Evolutionary conservation across 2,329 filamentous ascomycete species (phyloP), one percentile per base, ranked within the genome.

Genomic region (Lecanoromycetidae sp.): DNA sequence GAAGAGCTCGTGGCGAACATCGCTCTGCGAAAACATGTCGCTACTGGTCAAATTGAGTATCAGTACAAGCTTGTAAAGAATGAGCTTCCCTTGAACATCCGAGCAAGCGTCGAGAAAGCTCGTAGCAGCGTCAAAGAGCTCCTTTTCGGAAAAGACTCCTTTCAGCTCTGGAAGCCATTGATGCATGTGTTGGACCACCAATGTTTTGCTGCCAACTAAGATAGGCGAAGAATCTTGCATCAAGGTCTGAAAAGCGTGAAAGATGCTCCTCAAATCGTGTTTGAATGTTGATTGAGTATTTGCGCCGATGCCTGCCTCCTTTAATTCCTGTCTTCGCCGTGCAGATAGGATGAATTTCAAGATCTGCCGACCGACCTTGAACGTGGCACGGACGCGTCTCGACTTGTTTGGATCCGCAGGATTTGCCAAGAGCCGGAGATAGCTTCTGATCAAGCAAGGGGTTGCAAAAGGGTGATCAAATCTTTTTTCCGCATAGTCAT

Each of bases 381-480:
- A 87, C 0, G 91, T 90, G 15, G 90, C 84, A 44, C 90, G 80
- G 42, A 98, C 71, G 57, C 86, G 87, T 34, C 88, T 77, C 13
- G 90, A 86, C 17, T 79, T 85, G 53, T 91, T 82, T 0, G 84
- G 76, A 56, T 96, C 87, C 1, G 84, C 81, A 1, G 87, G 85
- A 38, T 85, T 87, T 44, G 83, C 79, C 7, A 98, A 71, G 3
- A 96, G 74, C 45, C 90, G 76, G 4, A 83, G 83, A 57, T 93
- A 94, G 30, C 88, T 94, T 53, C 86, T 75, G 43, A 95, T 80
- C 23, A 98, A 71, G 60, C 87, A 94, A 4, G 87, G 80, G 0
- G 87, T 94, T 3, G 87, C 87, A 59, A 91, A 91, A 0, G 90
- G 90, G 61, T 93, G 95, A 60, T 91, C 87, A 67, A 96, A 95